A percentile compares a stretch with the other conserved stretches of the same genome.
Conservation (phyloP, 2,329 filamentous ascomycete genomes). For the Zymoseptoria pseudotritici region DNA sequence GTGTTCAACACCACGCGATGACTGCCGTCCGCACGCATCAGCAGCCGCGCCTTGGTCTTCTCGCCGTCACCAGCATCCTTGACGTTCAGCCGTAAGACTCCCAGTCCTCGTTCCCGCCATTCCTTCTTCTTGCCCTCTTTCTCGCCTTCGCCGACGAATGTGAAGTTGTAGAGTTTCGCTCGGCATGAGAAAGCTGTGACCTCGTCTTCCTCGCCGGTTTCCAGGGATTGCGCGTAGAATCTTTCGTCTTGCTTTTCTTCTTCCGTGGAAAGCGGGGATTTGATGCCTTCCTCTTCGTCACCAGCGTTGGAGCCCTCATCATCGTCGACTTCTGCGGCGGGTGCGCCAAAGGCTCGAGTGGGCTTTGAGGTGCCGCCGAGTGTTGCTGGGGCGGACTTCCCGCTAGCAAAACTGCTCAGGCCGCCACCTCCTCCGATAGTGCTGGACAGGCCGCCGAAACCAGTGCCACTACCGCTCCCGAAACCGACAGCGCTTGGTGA, state of each 20-base stretch:
- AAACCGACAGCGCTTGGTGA: constrained; percentile 15
- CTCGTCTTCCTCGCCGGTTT: constrained; percentile 84
- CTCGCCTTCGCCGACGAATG: constrained; percentile 44
- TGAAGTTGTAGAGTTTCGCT: constrained; percentile 77
- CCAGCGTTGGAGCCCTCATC: constrained; percentile 45
- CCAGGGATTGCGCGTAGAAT: constrained; percentile 56
- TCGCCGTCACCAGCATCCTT: constrained; percentile 48
- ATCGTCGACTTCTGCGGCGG: constrained; percentile 47
- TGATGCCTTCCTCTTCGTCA: constrained; percentile 34
- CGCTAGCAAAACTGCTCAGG: constrained; percentile 59
- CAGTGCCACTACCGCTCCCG: constrained; percentile 17
- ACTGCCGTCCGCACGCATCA: constrained; percentile 88
- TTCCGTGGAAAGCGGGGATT: constrained; percentile 41
- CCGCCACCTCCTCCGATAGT: constrained; percentile 29
- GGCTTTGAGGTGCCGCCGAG: constrained; percentile 43
- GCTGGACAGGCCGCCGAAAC: constrained; percentile 34
- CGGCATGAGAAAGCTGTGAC: constrained; percentile 66
- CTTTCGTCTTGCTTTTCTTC: constrained; percentile 60
- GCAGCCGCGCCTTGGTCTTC: constrained; percentile 57
- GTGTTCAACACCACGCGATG: constrained; percentile 83
- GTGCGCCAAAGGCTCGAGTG: constrained; percentile 68
- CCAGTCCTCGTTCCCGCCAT: constrained; percentile 86
- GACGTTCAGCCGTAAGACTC: constrained; percentile 78
- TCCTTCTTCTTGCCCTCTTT: constrained; percentile 41
- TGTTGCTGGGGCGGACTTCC: constrained; percentile 40